A percentile compares a stretch with the other conserved stretches of the same genome.
Conservation (phyloP, 2,329 filamentous ascomycete genomes). For the Monilinia aucupariae region DNA sequence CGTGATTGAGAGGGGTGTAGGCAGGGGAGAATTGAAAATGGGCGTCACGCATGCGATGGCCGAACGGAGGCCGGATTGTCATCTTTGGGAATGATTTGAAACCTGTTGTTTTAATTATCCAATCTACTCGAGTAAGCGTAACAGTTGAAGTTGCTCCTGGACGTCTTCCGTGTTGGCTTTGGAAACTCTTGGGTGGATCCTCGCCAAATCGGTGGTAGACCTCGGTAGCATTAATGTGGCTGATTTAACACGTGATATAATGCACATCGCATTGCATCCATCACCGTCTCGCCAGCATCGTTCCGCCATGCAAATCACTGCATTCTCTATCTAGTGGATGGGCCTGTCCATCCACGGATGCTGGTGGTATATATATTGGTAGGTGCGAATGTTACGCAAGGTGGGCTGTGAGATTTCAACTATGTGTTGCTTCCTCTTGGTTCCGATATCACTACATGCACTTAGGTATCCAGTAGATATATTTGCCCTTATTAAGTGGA, state of each 20-base stretch:
- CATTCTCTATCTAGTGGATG: background rate
- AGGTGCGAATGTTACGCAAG: background rate
- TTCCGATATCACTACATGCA: background rate
- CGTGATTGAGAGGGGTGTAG: conserved; percentile 37
- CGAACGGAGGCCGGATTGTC: conserved; percentile 23
- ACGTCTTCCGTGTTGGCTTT: background rate
- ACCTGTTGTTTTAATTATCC: background rate
- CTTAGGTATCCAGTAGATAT: background rate
- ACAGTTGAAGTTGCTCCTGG: background rate
- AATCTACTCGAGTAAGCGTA: background rate
- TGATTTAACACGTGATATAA: background rate
- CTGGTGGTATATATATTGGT: too few relatives aligned
- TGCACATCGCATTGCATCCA: background rate
- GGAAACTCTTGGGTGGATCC: background rate
- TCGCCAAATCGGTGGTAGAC: background rate
- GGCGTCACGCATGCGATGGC: conserved; percentile 23
- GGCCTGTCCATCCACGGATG: too few relatives aligned
- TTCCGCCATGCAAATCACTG: background rate
- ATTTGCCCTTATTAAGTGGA: background rate
- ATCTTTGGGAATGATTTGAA: background rate
- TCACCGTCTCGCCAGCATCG: background rate
- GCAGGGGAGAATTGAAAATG: conserved; percentile 28
- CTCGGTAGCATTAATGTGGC: background rate
- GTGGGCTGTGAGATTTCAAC: background rate
- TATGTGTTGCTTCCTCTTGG: background rate